phyloP scores from a whole-genome alignment of 2,329 filamentous ascomycete species.

The Colletotrichum abscissum region DNA sequence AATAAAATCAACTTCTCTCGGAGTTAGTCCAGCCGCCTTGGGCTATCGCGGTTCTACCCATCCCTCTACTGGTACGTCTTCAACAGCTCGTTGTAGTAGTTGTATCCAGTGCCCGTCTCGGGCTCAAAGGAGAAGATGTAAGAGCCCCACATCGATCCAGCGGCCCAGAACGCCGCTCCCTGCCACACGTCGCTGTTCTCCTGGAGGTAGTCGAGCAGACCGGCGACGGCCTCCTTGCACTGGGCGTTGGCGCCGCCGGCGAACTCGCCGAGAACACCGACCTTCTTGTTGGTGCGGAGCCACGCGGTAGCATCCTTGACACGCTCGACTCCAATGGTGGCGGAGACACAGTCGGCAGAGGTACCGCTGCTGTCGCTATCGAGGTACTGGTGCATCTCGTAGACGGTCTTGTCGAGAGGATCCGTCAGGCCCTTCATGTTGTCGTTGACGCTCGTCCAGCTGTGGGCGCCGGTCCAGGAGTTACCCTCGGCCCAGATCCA shows the following conservation, averaged over 20 bases:
- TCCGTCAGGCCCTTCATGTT: constrained; percentile 54
- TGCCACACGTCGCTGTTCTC: constrained; percentile 63
- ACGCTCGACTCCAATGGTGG: constrained; percentile 55
- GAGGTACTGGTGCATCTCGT: constrained; percentile 65
- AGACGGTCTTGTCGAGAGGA: constrained; percentile 54
- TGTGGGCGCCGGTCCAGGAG: constrained; percentile 56
- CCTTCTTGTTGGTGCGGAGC: constrained; percentile 60
- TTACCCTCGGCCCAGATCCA: constrained; percentile 63
- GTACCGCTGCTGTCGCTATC: constrained; percentile 61
- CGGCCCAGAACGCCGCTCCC: constrained; percentile 58
- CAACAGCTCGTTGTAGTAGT: constrained; percentile 34
- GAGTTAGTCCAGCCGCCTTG: background rate
- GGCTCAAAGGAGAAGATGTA: constrained; percentile 54
- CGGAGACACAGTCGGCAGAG: constrained; percentile 51
- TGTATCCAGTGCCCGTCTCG: constrained; percentile 48
- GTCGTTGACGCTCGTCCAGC: constrained; percentile 46
- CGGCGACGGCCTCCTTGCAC: constrained; percentile 59
- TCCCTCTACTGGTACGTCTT: constrained; percentile 28
- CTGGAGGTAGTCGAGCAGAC: constrained; percentile 58
- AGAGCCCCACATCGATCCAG: constrained; percentile 62
- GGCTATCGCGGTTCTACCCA: too few species aligned
- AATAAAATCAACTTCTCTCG: background rate
- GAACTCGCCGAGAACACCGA: constrained; percentile 61
- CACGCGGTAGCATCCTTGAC: constrained; percentile 56
- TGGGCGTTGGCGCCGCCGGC: constrained; percentile 58